Conservation (phyloP, 768 basidiomycete genomes). For the Xerocomellus amylosporus region DNA sequence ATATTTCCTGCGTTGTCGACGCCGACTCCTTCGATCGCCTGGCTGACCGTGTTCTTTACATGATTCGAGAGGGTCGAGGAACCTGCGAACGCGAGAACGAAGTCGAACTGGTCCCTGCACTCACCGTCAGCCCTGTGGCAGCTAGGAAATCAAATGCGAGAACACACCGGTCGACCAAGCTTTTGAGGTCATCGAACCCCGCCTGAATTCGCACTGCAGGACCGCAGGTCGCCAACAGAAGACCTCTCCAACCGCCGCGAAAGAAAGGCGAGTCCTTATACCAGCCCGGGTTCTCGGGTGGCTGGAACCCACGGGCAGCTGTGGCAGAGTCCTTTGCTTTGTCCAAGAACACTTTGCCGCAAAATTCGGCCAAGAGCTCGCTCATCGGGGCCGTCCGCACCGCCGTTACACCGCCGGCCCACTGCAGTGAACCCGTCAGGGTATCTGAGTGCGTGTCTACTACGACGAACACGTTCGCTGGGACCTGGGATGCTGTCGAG, state of each 20-base stretch:
- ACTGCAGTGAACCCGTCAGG: not conserved
- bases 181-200: not conserved
- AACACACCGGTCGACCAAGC: not conserved
- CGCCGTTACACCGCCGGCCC: not conserved
- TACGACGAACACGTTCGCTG: not conserved
- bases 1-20: not conserved
- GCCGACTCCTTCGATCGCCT: not conserved
- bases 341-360: not conserved
- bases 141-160: not conserved
- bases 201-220: not conserved
- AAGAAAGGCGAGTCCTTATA: not conserved
- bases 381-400: fast-evolving
- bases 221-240: not conserved
- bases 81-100: not conserved
- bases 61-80: not conserved
- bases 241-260: not conserved
- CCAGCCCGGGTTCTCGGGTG: not conserved
- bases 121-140: no score
- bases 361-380: not conserved
- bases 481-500: not conserved
- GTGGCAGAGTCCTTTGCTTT: not conserved
- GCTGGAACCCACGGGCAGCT: not conserved
- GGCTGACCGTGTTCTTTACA: not conserved
- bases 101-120: not conserved
- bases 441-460: not conserved